Percentiles rank a stretch among this genome's conserved stretches.
These are phyloP conservation scores for Xylogone sp. DNA, from an alignment of 2,329 filamentous ascomycete genomes.

Conservation along the genomic window DNA sequence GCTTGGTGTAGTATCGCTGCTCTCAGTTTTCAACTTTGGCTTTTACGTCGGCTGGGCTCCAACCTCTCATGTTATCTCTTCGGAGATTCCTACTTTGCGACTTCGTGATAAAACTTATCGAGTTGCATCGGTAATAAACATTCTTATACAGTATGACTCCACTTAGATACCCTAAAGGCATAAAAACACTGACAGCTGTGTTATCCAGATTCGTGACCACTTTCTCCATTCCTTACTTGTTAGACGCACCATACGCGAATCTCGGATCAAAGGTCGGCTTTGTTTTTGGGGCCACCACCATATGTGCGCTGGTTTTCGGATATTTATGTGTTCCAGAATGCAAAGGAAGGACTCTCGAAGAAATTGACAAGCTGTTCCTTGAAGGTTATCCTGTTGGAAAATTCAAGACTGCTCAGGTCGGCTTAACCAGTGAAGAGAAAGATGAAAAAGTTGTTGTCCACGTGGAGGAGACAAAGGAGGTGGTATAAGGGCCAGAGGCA, in stretches of 20 bases:
- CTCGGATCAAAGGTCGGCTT: constrained; percentile 36
- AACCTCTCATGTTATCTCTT: constrained; percentile 25
- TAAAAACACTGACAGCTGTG: background rate
- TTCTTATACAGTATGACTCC: background rate
- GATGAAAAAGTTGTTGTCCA: too few relatives aligned
- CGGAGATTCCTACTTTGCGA: constrained; percentile 29
- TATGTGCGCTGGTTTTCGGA: constrained; percentile 18
- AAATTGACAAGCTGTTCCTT: constrained; percentile 30
- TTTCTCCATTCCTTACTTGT: constrained; percentile 32
- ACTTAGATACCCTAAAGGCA: background rate
- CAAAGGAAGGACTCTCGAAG: constrained; percentile 33
- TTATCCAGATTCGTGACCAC: constrained; percentile 23
- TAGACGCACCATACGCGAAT: constrained; percentile 30
- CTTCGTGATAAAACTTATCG: constrained; percentile 17
- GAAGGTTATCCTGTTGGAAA: constrained; percentile 11
- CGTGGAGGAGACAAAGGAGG: too few relatives aligned
- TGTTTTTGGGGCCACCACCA: constrained; percentile 29
- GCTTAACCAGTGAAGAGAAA: too few relatives aligned
- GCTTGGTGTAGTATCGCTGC: constrained; percentile 29
- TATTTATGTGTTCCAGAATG: constrained; percentile 35
- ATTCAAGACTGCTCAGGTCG: constrained; percentile 4
- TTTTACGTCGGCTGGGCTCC: constrained; percentile 32
- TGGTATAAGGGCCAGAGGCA: too few relatives aligned
- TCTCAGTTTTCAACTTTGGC: constrained; percentile 27
- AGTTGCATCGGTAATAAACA: background rate